Evolutionary conservation across 1,284 basidiomycete genomes (phyloP).

Genomic region (Ganoderma meredithae): DNA sequence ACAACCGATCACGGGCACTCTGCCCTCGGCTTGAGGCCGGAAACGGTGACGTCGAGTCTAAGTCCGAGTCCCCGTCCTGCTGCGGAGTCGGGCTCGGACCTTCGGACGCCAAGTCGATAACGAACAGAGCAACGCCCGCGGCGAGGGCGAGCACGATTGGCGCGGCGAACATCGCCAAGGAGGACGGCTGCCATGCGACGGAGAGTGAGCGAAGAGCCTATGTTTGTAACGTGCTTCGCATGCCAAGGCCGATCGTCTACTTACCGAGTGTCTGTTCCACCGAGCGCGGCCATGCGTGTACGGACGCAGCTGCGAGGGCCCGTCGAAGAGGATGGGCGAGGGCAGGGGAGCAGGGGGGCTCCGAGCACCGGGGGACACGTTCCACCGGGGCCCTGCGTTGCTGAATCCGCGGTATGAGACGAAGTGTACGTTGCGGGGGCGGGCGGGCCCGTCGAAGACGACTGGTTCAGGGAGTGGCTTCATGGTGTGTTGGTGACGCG

Average conservation of each 20-base stretch:
- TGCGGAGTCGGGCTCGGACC: neutral
- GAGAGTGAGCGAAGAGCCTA: conserved; percentile 12
- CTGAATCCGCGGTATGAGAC: neutral
- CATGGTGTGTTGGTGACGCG: conserved; percentile 10
- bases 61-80: too few relatives aligned
- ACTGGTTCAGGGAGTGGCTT: conserved; percentile 38
- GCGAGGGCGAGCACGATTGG: conserved; percentile 21
- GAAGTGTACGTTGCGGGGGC: conserved; percentile 22
- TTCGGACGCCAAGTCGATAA: conserved; percentile 17
- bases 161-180: conserved; percentile 13
- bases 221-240: neutral
- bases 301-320: conserved; percentile 37
- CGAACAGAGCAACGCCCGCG: conserved; percentile 20
- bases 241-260: conserved; percentile 5
- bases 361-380: conserved; percentile 3
- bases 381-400: neutral
- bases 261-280: conserved; percentile 3
- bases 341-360: conserved; percentile 33
- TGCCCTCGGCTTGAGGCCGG: neutral
- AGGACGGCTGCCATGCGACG: conserved; percentile 3
- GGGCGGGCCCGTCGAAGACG: conserved; percentile 40
- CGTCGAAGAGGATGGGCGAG: conserved; percentile 37
- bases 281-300: conserved; percentile 20
- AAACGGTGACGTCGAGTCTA: neutral
- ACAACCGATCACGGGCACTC: neutral